These are phyloP conservation scores for Scheffersomyces parashehatae DNA, from an alignment of 1,139 yeast genomes.

Conservation along the genomic window DNA sequence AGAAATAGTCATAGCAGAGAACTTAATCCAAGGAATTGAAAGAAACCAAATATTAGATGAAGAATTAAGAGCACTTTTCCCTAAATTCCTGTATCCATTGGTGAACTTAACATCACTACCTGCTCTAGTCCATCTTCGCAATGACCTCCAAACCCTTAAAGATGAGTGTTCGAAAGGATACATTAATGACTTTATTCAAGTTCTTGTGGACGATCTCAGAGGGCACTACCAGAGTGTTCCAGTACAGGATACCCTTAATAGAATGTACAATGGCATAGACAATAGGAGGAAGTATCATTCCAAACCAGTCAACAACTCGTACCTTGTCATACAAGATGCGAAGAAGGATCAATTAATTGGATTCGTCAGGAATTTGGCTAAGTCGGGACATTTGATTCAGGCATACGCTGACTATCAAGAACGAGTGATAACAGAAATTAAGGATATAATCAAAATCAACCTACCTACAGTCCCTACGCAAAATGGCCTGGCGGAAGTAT, in stretches of 20 bases:
- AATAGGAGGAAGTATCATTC: constrained; percentile 21
- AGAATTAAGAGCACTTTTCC: constrained; percentile 27
- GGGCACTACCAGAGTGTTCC: constrained; percentile 54
- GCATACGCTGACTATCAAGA: constrained; percentile 73
- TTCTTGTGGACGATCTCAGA: constrained; percentile 62
- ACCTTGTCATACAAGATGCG: constrained; percentile 32
- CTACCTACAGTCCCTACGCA: constrained; percentile 47
- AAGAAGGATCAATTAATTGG: constrained; percentile 43
- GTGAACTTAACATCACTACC: constrained; percentile 56
- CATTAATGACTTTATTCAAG: constrained; percentile 54
- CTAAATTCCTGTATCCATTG: constrained; percentile 51
- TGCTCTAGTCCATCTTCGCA: constrained; percentile 60
- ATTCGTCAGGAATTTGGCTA: constrained; percentile 55
- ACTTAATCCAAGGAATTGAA: constrained; percentile 54
- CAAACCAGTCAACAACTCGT: constrained; percentile 24
- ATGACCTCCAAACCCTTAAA: constrained; percentile 48
- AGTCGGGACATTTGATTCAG: constrained; percentile 62
- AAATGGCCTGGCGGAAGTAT: constrained; percentile 12
- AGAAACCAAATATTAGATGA: constrained; percentile 24
- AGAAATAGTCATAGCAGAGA: constrained; percentile 56
- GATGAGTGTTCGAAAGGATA: constrained; percentile 68
- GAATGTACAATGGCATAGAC: constrained; percentile 40
- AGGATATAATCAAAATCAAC: constrained; percentile 64
- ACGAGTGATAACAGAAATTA: constrained; percentile 65
- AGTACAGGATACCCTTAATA: constrained; percentile 48